Evolutionary conservation across 1,139 yeast species (phyloP).

Genomic region (Pichia sp.): DNA sequence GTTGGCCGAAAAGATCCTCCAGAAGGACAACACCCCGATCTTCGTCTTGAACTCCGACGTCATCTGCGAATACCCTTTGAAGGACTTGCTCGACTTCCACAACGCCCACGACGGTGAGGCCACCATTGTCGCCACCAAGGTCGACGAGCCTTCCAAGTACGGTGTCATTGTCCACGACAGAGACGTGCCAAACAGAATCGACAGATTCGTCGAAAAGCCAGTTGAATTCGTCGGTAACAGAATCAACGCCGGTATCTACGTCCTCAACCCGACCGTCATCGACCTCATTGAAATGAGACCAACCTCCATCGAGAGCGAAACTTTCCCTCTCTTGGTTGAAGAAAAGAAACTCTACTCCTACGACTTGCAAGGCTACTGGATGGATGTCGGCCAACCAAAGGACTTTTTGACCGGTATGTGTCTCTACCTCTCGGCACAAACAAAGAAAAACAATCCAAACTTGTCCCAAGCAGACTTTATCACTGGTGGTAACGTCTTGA

Average conservation of each 20-base stretch:
- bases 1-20: conserved; percentile 89
- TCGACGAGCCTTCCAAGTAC: conserved; percentile 98
- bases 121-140: conserved; percentile 98
- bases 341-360: conserved; percentile 86
- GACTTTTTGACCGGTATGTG: conserved; percentile 97
- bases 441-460: conserved; percentile 71
- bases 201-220: conserved; percentile 98
- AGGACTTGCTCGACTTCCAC: conserved; percentile 90
- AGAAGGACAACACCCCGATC: conserved; percentile 94
- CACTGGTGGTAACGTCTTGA: conserved; percentile 89
- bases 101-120: conserved; percentile 95
- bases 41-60: conserved; percentile 98
- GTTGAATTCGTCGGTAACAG: conserved; percentile 98
- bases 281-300: conserved; percentile 97
- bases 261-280: conserved; percentile 93
- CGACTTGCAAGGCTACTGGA: conserved; percentile 99
- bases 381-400: conserved; percentile 99
- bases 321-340: conserved; percentile 94
- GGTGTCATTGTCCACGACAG: conserved; percentile 98
- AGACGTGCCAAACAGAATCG: conserved; percentile 88
- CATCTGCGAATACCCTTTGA: conserved; percentile 96
- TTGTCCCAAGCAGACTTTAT: conserved; percentile 67
- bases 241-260: conserved; percentile 95
- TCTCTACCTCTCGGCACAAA: conserved; percentile 79
- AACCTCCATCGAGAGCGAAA: conserved; percentile 98